Evolutionary conservation across 768 basidiomycete genomes (phyloP), one percentile per base, ranked within the genome.

Genomic region (Agaricus sinodeliciosus): DNA sequence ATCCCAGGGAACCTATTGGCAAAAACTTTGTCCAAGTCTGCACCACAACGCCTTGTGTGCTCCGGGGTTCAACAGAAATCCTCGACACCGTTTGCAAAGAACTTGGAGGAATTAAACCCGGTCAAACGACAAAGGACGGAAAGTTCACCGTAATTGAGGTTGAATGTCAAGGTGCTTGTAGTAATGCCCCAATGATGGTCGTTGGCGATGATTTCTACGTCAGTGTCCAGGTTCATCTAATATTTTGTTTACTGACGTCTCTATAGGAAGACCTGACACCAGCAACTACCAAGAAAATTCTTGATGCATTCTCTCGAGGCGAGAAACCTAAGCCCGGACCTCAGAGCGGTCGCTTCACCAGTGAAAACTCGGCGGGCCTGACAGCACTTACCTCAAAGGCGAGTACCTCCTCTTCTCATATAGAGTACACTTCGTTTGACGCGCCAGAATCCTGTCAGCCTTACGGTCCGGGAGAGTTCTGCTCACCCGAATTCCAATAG

Each of bases 141-240:
- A 97, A 95, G 70, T 99, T 97, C 70, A 96, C 96, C 9, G 84
- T 98, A 40, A 79, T 99, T 53, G 96, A 99, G 70, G 96, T 98
- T 26, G 96, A 99, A 72, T 99, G 96, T 69, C 86, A 97, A 63
- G 96, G 96, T 52, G 95, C 96, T 49, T 99, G 96, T 74, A 91
- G 88, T 62, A 99, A 97, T 71, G 96, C 93, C 25, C 92, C 90
- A 42, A 98, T 98, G 96, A 76, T 99, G 69, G 93, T 85, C 55
- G 78, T 99, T 62, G 87, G 87, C 25, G 96, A 99, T 64, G 93
- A 98, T 67, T 99, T 94, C 74, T 99, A 96, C 67, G 93, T 92
- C 63, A 57, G 87, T 71, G 4, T 27, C 28, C 8, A 18, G 12
- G 47, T 26, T 26, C 27, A 36, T 28, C 4, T 40, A 42, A 2